Conservation (phyloP, 805 yeast species). For the Candida germanica region DNA sequence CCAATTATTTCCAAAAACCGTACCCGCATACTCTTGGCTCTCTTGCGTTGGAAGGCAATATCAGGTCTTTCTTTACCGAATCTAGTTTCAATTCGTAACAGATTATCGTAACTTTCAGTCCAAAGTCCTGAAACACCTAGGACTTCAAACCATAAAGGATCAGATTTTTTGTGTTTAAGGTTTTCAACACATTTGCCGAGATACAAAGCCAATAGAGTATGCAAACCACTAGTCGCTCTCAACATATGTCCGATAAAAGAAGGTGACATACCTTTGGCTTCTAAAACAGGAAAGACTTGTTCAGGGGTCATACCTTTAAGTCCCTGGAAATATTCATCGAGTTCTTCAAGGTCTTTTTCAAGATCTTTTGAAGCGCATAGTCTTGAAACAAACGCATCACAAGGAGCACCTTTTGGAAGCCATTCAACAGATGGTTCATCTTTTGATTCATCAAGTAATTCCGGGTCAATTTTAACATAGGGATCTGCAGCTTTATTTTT, state of each 20-base stretch:
- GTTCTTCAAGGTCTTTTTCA: background rate
- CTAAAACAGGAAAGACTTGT: background rate
- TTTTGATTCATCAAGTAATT: background rate
- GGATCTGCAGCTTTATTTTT: too few relatives aligned
- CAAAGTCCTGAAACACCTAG: slow-evolving; percentile 17
- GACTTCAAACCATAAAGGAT: too few relatives aligned
- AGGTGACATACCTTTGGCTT: slow-evolving; percentile 10
- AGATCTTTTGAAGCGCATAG: too few relatives aligned
- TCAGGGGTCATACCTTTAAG: background rate
- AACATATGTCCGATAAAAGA: slow-evolving; percentile 17
- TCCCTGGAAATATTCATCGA: background rate
- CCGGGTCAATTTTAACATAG: too few relatives aligned
- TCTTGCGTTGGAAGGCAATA: slow-evolving; percentile 13
- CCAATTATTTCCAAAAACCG: slow-evolving; percentile 10
- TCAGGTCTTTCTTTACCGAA: slow-evolving; percentile 2
- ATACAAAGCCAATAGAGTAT: too few relatives aligned
- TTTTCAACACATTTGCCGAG: too few relatives aligned
- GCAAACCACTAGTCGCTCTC: slow-evolving; percentile 14
- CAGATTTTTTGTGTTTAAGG: too few relatives aligned
- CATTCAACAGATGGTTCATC: background rate
- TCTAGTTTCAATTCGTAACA: slow-evolving; percentile 1
- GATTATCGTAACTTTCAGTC: slow-evolving; percentile 14
- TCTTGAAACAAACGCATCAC: background rate
- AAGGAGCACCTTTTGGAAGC: background rate
- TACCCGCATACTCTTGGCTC: slow-evolving; percentile 10